Conservation (phyloP, 2,329 filamentous ascomycete genomes). For the Sclerotinia glacialis region DNA sequence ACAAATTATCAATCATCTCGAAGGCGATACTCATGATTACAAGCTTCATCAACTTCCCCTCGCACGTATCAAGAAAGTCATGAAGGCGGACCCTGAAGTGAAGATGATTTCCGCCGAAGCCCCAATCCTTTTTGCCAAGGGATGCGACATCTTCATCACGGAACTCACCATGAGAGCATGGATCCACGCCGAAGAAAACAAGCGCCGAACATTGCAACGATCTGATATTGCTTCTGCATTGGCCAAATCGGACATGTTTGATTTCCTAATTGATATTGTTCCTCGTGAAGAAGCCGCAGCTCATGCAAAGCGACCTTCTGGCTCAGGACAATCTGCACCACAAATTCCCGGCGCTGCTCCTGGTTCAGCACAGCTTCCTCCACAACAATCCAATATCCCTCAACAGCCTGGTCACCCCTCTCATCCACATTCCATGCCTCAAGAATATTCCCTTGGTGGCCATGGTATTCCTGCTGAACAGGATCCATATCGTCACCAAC, state of each 20-base stretch:
- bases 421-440: slow-evolving; percentile 53
- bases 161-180: slow-evolving; percentile 98
- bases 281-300: slow-evolving; percentile 88
- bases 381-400: slow-evolving; percentile 47
- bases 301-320: slow-evolving; percentile 71
- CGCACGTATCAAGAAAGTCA: slow-evolving; percentile 99
- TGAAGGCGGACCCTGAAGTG: slow-evolving; percentile 98
- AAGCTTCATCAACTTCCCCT: slow-evolving; percentile 95
- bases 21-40: slow-evolving; percentile 95
- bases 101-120: slow-evolving; percentile 99
- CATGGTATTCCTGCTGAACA: slow-evolving; percentile 66
- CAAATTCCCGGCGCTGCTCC: slow-evolving; percentile 48
- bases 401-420: slow-evolving; percentile 48
- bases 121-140: slow-evolving; percentile 96
- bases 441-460: slow-evolving; percentile 58
- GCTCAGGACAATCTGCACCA: slow-evolving; percentile 45
- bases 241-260: slow-evolving; percentile 99
- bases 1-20: slow-evolving; percentile 92
- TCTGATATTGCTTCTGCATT: slow-evolving; percentile 95
- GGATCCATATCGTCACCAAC: slow-evolving; percentile 71
- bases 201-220: slow-evolving; percentile 88
- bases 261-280: slow-evolving; percentile 98
- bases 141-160: slow-evolving; percentile 98
- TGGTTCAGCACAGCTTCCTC: slow-evolving; percentile 51
- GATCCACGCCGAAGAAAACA: slow-evolving; percentile 99